These are phyloP conservation scores for Babesia bigemina DNA, from an alignment of 169 alveolate species.

Conservation along the genomic window DNA sequence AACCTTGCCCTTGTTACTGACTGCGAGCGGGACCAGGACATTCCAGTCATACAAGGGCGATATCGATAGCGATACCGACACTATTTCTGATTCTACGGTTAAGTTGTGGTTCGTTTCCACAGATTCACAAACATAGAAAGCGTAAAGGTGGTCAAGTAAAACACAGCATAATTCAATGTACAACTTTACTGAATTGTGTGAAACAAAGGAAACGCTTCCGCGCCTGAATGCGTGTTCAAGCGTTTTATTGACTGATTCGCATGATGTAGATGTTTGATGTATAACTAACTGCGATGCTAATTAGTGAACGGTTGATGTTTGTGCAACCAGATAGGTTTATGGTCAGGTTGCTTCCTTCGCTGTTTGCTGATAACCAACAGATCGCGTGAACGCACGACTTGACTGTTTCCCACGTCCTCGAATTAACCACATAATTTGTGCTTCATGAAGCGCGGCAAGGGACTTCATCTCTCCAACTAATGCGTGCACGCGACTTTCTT, in stretches of 20 bases:
- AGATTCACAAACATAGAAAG: not conserved
- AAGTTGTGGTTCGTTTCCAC: not conserved
- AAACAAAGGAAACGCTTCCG: too few relatives aligned
- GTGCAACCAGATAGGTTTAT: too few relatives aligned
- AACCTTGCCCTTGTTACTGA: conserved; percentile 1
- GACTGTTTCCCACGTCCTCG: conserved; percentile 13
- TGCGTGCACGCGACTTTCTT: conserved; percentile 21
- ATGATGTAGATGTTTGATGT: too few relatives aligned
- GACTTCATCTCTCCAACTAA: conserved; percentile 29
- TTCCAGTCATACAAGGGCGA: not conserved
- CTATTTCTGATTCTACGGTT: not conserved
- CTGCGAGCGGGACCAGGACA: conserved; percentile 25
- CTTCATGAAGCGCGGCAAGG: conserved; percentile 44
- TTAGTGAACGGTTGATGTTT: too few relatives aligned
- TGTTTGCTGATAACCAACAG: not conserved
- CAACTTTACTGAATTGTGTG: not conserved
- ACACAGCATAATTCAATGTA: not conserved
- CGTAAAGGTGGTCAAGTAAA: not conserved
- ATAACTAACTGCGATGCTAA: too few relatives aligned
- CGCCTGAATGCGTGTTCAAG: too few relatives aligned
- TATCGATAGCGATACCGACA: not conserved
- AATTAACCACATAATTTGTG: conserved; percentile 39
- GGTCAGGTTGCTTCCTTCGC: not conserved
- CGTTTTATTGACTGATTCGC: too few relatives aligned
- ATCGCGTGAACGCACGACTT: conserved; percentile 34